phyloP scores from a whole-genome alignment of 495 filamentous ascomycete species.

The Ramalina intermedia region DNA sequence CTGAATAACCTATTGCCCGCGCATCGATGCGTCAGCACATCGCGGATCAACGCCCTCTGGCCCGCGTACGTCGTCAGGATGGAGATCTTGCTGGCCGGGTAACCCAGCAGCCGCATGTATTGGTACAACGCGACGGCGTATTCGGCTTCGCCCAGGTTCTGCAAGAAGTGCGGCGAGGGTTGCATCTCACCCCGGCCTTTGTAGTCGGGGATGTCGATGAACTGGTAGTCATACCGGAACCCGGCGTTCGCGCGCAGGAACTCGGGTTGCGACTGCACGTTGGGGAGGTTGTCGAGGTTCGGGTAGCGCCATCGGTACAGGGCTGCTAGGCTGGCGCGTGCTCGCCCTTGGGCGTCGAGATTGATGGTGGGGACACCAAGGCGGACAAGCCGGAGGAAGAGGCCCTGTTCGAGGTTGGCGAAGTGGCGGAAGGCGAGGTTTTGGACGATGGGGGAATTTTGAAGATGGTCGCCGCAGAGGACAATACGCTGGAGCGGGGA shows the following conservation, averaged over 20 bases:
- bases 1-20: conserved; percentile 75
- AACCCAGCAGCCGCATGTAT: conserved; percentile 95
- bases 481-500: conserved; percentile 74
- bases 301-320: conserved; percentile 93
- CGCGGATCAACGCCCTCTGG: conserved; percentile 79
- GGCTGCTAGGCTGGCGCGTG: conserved; percentile 69
- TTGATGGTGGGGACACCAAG: conserved; percentile 80
- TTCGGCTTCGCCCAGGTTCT: conserved; percentile 94
- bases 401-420: conserved; percentile 85
- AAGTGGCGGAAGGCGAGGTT: conserved; percentile 93
- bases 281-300: conserved; percentile 62
- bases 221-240: conserved; percentile 88
- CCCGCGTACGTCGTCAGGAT: conserved; percentile 92
- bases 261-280: conserved; percentile 49
- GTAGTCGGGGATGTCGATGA: conserved; percentile 91
- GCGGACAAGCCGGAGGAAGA: conserved; percentile 82
- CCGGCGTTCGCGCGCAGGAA: conserved; percentile 80
- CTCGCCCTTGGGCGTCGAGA: conserved; percentile 85
- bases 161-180: conserved; percentile 90
- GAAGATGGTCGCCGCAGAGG: conserved; percentile 86
- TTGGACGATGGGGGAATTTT: conserved; percentile 93
- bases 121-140: conserved; percentile 91
- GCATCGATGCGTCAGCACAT: conserved; percentile 79
- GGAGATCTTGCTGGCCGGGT: conserved; percentile 79
- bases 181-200: conserved; percentile 80